These are phyloP conservation scores for Coniochaeta ligniaria DNA, from an alignment of 2,329 filamentous ascomycete species.

Conservation along the genomic window DNA sequence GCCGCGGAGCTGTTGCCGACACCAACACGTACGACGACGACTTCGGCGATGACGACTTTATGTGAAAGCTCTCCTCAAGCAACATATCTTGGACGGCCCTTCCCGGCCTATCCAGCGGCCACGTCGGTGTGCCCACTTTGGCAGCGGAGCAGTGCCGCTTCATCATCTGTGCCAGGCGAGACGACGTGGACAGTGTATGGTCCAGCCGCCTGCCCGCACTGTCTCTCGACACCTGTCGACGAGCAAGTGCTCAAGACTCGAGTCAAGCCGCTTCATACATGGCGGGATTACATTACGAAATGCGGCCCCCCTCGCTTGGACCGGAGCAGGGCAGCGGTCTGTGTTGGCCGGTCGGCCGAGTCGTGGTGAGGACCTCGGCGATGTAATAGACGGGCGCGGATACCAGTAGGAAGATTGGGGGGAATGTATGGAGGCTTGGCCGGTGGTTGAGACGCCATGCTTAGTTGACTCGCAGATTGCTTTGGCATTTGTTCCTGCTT, in stretches of 20 bases:
- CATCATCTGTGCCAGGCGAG: not conserved
- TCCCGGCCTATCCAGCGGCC: not conserved
- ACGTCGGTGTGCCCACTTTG: not conserved
- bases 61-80: not conserved
- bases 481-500: not conserved
- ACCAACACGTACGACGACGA: slow-evolving; percentile 70
- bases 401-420: not conserved
- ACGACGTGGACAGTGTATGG: not conserved
- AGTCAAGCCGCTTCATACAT: not conserved
- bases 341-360: not conserved
- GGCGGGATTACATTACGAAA: not conserved
- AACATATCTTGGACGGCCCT: not conserved
- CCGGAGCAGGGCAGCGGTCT: not conserved
- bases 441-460: not conserved
- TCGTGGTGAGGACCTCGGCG: not conserved
- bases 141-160: not conserved
- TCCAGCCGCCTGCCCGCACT: not conserved
- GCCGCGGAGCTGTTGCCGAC: slow-evolving; percentile 57
- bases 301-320: not conserved
- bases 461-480: not conserved
- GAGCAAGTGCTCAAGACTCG: not conserved
- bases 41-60: slow-evolving; percentile 70
- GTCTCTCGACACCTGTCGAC: not conserved
- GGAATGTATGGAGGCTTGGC: not conserved
- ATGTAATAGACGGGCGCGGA: not conserved